A percentile compares a stretch with the other conserved stretches of the same genome.
phyloP scores from a whole-genome alignment of 2,329 filamentous ascomycete species.

The Graphiopsis chlorocephala region DNA sequence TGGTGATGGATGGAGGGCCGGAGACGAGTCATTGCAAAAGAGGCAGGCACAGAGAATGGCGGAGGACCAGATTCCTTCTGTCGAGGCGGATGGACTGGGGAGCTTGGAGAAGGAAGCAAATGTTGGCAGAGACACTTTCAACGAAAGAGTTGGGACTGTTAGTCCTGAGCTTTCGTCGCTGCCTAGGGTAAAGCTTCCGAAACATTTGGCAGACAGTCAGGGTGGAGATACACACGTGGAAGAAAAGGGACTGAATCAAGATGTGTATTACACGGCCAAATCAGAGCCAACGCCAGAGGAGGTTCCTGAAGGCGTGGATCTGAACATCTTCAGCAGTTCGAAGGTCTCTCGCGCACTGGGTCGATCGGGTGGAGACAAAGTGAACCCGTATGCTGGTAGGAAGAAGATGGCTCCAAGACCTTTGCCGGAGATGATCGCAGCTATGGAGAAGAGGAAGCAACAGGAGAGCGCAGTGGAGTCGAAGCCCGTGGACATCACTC shows the following conservation, averaged over 20 bases:
- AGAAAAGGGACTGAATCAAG: slow-evolving; percentile 51
- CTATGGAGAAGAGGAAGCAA: slow-evolving; percentile 25
- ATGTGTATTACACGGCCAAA: slow-evolving; percentile 49
- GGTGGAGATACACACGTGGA: slow-evolving; percentile 40
- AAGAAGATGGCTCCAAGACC: slow-evolving; percentile 32
- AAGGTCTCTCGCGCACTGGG: slow-evolving; percentile 57
- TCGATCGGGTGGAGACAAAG: slow-evolving; percentile 29
- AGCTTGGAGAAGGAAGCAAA: background rate
- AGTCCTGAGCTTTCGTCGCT: slow-evolving; percentile 51
- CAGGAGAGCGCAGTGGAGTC: slow-evolving; percentile 17
- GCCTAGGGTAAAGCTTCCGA: slow-evolving; percentile 56
- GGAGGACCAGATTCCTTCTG: slow-evolving; percentile 40
- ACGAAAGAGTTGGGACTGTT: slow-evolving; percentile 47
- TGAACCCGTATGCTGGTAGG: slow-evolving; percentile 35
- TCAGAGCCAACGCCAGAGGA: slow-evolving; percentile 35
- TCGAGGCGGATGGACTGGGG: slow-evolving; percentile 5
- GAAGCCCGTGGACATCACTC: background rate
- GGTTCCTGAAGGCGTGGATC: slow-evolving; percentile 58
- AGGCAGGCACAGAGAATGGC: slow-evolving; percentile 45
- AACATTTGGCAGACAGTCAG: slow-evolving; percentile 48
- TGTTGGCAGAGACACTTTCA: slow-evolving; percentile 50
- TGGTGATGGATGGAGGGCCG: slow-evolving; percentile 25
- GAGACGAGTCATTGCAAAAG: slow-evolving; percentile 39
- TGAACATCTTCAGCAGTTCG: slow-evolving; percentile 61
- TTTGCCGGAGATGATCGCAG: slow-evolving; percentile 35